Base-by-base conservation (phyloP, 805 yeast species). In the Nakazawaea molendinolei region DNA sequence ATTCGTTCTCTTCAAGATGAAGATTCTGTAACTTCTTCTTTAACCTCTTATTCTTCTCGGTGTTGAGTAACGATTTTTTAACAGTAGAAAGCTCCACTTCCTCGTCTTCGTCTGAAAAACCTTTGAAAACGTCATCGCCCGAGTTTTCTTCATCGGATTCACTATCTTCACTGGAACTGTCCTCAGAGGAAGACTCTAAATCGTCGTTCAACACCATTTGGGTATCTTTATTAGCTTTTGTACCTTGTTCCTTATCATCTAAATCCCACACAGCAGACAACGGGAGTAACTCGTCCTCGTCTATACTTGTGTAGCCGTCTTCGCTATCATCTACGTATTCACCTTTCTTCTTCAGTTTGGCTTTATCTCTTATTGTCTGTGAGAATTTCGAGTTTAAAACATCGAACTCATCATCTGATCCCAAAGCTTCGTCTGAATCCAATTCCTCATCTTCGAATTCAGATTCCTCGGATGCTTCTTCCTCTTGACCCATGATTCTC, bases 241-340 rank as follows among this genome's bases (percentile, higher is more conserved):
- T 22, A n/a, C 45, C 52, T 8, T 45, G 18, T 15, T 73, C 79
- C 20, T 55, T 60, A 22, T 79, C 86, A 53, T 85, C 92, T 58
- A 76, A 57, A 51, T 83, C 96, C 95, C 95, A 86, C 3, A 85
- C 87, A 46, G 79, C 87, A n/a, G 95, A 81, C 26, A 87, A 63
- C 0, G 94, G 74, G 41, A 82, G 69, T 36, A 87, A 66, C 45
- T 86, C 83, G 21, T 58, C 64, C 51, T 86, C 95, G 48, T 86
- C 95, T 28, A 83, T 67, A 50, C 89, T 79, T 18, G 72, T 72
- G 51, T 84, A 82, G 9, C 74, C 90, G 5, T 65, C 74, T n/a
- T 71, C 79, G 13, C 67, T 76, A 7, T 63, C 70, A n/a, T 57
- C 67, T 3, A 58, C 60, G 20, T 55, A 52, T 22, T 53, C 56